Conservation (phyloP, 1,284 basidiomycete species). For the Exsudoporus floridanus region DNA sequence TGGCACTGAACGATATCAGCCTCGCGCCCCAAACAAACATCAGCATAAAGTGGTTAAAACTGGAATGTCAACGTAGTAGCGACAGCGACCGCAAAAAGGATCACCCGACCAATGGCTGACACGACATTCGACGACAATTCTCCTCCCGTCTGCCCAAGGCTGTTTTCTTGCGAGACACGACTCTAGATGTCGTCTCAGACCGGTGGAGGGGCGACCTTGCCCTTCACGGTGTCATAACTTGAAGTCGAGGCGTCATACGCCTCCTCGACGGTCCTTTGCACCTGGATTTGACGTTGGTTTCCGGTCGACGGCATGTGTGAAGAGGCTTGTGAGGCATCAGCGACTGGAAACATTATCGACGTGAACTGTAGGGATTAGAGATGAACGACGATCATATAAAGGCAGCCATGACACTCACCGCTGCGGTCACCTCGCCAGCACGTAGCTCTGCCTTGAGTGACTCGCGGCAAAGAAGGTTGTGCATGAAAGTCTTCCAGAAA, state of each 20-base stretch:
- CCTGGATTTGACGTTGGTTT: neutral
- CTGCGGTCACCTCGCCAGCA: neutral
- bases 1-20: neutral
- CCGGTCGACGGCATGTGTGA: neutral
- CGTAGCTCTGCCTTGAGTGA: conserved; percentile 6
- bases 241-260: neutral
- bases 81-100: neutral
- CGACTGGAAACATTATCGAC: neutral
- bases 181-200: neutral
- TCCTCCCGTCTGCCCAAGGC: neutral
- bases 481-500: conserved; percentile 12
- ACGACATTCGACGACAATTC: neutral
- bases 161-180: neutral
- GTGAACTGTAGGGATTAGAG: neutral
- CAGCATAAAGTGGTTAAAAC: no score
- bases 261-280: neutral
- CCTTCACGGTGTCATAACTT: neutral
- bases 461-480: conserved; percentile 18
- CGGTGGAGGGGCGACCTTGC: neutral
- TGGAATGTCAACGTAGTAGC: neutral
- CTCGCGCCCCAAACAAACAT: no score
- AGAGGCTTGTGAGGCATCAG: neutral
- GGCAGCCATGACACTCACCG: neutral
- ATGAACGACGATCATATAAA: neutral
- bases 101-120: no score